A percentile compares a stretch with the other conserved stretches of the same genome.
phyloP scores from a whole-genome alignment of 805 yeast species.

The Spathaspora girioi region DNA sequence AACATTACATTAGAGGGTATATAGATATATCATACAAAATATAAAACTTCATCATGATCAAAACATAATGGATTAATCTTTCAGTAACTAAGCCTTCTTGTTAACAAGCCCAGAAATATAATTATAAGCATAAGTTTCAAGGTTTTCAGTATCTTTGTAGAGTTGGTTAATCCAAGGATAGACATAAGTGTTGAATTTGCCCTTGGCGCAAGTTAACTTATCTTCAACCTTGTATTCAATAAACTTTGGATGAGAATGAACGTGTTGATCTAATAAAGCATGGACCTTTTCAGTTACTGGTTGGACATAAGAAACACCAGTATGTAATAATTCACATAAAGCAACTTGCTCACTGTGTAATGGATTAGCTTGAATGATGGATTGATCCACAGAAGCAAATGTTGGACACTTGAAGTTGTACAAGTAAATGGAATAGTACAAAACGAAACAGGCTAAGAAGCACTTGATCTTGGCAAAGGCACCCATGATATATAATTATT shows the following conservation, averaged over 20 bases:
- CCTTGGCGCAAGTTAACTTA: slow-evolving; percentile 21
- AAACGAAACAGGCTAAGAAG: slow-evolving; percentile 7
- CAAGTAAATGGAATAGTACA: slow-evolving; percentile 35
- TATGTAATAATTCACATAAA: slow-evolving; percentile 30
- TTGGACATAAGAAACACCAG: slow-evolving; percentile 20
- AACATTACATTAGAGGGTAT: background rate
- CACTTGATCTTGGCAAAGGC: slow-evolving; percentile 8
- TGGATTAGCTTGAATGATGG: slow-evolving; percentile 36
- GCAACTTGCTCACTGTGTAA: slow-evolving; percentile 31
- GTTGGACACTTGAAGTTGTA: slow-evolving; percentile 34
- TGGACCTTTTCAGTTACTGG: slow-evolving; percentile 15
- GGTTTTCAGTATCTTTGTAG: slow-evolving; percentile 30
- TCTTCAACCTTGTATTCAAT: slow-evolving; percentile 28
- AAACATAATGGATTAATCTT: background rate
- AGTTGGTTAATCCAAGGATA: slow-evolving; percentile 29
- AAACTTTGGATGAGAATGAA: slow-evolving; percentile 33
- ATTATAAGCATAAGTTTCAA: slow-evolving; percentile 25
- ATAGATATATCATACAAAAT: background rate
- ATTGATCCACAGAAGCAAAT: slow-evolving; percentile 20
- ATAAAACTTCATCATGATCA: background rate
- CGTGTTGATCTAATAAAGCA: slow-evolving; percentile 31
- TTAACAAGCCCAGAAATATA: no score
- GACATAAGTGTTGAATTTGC: slow-evolving; percentile 20
- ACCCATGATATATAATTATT: slow-evolving; percentile 2
- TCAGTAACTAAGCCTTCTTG: background rate